Conservation (phyloP, 2,329 filamentous ascomycete genomes). For the Aspergillus puulaauensis region DNA sequence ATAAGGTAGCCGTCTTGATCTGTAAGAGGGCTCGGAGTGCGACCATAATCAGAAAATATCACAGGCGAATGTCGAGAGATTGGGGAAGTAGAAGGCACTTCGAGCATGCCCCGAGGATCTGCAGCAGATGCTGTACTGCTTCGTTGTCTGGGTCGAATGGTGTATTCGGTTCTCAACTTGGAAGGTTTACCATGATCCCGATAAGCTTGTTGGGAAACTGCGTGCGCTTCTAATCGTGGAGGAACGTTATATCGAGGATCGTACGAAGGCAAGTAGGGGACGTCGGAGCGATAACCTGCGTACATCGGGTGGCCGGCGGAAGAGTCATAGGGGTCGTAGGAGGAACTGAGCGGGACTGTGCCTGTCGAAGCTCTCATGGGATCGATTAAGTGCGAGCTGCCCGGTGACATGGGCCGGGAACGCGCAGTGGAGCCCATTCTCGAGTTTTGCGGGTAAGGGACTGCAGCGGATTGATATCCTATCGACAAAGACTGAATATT, state of each 20-base stretch:
- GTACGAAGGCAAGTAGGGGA: slow-evolving; percentile 28
- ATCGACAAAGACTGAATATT: background rate
- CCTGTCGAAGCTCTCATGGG: slow-evolving; percentile 43
- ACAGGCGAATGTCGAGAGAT: slow-evolving; percentile 26
- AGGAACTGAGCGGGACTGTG: slow-evolving; percentile 35
- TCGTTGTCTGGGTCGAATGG: slow-evolving; percentile 35
- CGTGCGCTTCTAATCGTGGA: slow-evolving; percentile 33
- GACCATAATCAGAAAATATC: slow-evolving; percentile 29
- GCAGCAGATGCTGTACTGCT: slow-evolving; percentile 34
- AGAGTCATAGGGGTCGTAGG: slow-evolving; percentile 34
- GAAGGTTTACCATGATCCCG: slow-evolving; percentile 30
- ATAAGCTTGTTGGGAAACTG: slow-evolving; percentile 33
- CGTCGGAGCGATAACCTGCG: slow-evolving; percentile 33
- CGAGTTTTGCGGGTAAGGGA: slow-evolving; percentile 11
- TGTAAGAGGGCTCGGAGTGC: slow-evolving; percentile 33
- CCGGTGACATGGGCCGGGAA: slow-evolving; percentile 37
- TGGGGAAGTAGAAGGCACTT: slow-evolving; percentile 25
- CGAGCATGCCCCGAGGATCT: slow-evolving; percentile 27
- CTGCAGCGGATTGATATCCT: background rate
- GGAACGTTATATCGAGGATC: slow-evolving; percentile 26
- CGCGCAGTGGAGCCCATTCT: slow-evolving; percentile 31
- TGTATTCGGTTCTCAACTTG: slow-evolving; percentile 38
- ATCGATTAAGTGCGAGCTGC: slow-evolving; percentile 32
- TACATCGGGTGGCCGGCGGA: slow-evolving; percentile 29
- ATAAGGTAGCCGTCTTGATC: slow-evolving; percentile 35